Evolutionary conservation across 129 eudicot genomes (phyloP), one percentile per base, ranked within the genome.

Genomic region (Flaveria bidentis): DNA sequence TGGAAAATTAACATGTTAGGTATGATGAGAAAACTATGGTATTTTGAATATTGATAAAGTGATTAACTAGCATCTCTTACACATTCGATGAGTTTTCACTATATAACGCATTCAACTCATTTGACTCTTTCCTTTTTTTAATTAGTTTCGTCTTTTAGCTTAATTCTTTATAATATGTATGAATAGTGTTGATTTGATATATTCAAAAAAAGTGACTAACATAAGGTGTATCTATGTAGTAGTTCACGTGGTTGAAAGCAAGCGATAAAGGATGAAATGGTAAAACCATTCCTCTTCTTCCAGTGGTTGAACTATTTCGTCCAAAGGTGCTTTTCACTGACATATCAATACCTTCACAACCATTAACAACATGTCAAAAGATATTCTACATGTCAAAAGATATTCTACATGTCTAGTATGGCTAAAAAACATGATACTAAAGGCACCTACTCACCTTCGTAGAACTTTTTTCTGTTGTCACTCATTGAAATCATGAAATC

Each of bases 141-240:
- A 36, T 36, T 36, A 36, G 49, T 44, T 44, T 9, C 49, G 9
- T 44, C 28, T 3, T 55, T 15, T 55, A 17, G 12, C 4, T 44
- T 44, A 1, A 44, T 44, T 44, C 49, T 44, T 44, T 11, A 69
- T 30, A 46, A 28, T 45, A 69, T 69, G 41, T 61, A 6, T 50
- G 55, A 79, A 26, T 50, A 10, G 2, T 0, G 5, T 75, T 28
- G 14, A 75, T 47, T 68, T 46, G 9, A 62, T 75, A 60, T 28
- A 45, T 5, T 22, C 36, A 4, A 30, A 30, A 28, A 30, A 5
- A 30, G 36, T 4, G 16, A 36, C 22, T 80, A 81, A 92, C 97
- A 87, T 61, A 44, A 65, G 97, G 89, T 33, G 92, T 76, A 46
- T 92, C 92, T 0, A 92, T 86, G 74, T 86, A 90, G 90, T 92